These are phyloP conservation scores for Rhododendron ovatum DNA, from an alignment of 148 eudicot genomes.

Conservation along the genomic window DNA sequence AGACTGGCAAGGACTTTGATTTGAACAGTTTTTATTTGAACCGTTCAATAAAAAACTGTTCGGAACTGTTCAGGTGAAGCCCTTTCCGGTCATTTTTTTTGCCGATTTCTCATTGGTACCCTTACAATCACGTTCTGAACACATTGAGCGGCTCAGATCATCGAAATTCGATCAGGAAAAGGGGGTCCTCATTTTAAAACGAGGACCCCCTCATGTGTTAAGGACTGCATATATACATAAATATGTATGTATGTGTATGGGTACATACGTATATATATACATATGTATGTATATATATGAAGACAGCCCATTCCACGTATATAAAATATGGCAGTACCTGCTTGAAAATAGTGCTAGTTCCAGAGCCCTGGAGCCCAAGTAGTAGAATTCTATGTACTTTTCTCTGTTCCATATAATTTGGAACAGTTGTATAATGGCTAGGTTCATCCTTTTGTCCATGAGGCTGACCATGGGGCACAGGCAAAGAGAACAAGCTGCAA, in stretches of 20 bases:
- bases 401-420: constrained; percentile 75
- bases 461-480: constrained; percentile 86
- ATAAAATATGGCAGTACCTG: constrained; percentile 45
- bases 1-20: too few species aligned
- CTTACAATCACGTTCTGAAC: too few species aligned
- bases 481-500: constrained; percentile 78
- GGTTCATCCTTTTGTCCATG: constrained; percentile 69
- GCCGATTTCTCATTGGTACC: too few species aligned
- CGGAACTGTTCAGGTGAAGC: too few species aligned
- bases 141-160: too few species aligned
- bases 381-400: constrained; percentile 75
- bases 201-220: too few species aligned
- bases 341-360: constrained; percentile 97
- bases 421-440: constrained; percentile 66
- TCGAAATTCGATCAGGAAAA: too few species aligned
- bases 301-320: constrained; percentile 1
- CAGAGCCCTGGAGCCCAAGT: constrained; percentile 81
- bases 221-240: background rate
- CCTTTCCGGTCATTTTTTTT: too few species aligned
- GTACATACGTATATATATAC: background rate
- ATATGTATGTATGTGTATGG: too few species aligned
- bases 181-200: too few species aligned
- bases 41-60: too few species aligned
- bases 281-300: background rate
- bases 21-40: too few species aligned